Base-by-base conservation (phyloP, 2,329 filamentous ascomycete species). In the Trichoderma asperellum region DNA sequence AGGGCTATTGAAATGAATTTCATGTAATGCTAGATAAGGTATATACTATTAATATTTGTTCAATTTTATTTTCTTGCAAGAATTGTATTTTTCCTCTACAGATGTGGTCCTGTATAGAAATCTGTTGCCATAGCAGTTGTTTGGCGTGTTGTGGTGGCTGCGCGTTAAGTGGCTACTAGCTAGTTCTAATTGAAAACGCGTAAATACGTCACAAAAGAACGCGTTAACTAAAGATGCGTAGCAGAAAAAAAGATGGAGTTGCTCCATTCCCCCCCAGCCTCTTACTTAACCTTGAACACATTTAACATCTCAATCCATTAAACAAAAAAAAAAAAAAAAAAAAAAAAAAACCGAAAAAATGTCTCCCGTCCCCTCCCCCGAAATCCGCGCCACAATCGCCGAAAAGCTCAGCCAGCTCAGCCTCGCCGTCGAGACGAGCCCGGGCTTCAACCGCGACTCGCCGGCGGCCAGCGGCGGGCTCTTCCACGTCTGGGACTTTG, bases 401-500 rank as follows among this genome's bases (percentile, higher is more conserved):
- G 56, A 72, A 35, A 72, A 70, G 24, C 72, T 81, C 63, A 68
- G 67, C 21, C 73, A 74, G 35, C 73, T 81, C 69, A 68, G 76
- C 72, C 67, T 65, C 2, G 75, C 78, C 68, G 68, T 81, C 58
- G 73, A 78, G 64, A 49, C 73, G 43, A 77, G 79, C 69, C 70
- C 75, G 5, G 59, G 71, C 24, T 79, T 77, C 76, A 74, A 70
- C 14, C 73, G 73, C 37, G 32, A 72, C 6, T 69, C 72, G 11
- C 74, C 74, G 29, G 73, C 77, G 66, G 73, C 74, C 37, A 74
- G 78, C 68, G 73, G 74, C 21, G 77, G 77, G 18, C 77, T 83
- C 52, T 80, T 74, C 66, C 75, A 81, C 71, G 71, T 81, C 37
- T 83, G 79, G 79, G 80, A 83, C 71, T 83, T 83, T 72, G 78